Base-by-base conservation (phyloP, 2,329 filamentous ascomycete species). In the Bertia moriformis region DNA sequence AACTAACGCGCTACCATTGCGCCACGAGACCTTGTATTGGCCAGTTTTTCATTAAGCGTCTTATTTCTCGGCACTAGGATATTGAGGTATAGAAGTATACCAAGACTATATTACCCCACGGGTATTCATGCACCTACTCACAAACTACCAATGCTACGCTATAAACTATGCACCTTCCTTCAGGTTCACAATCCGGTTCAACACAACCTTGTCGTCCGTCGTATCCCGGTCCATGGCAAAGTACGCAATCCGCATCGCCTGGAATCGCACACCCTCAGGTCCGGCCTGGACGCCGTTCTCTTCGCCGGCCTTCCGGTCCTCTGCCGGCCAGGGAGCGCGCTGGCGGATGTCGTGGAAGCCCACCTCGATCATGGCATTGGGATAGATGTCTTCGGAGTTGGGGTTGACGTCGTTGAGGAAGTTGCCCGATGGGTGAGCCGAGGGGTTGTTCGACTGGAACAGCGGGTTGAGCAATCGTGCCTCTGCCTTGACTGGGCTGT, bases 151-250 rank as follows among this genome's bases (percentile, higher is more conserved):
- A n/a, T n/a, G n/a, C n/a, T n/a, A n/a, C n/a, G n/a, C n/a, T n/a
- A n/a, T n/a, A n/a, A n/a, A n/a, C n/a, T n/a, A n/a, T n/a, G n/a
- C n/a, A n/a, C n/a, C n/a, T n/a, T 81, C 76, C 56, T 78, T 78
- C 51, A 81, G 54, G 33, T 68, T 72, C 27, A 81, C 75, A 48
- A 82, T 80, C 41, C 75, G 65, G 53, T 81, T 81, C 39, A 81
- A 53, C 41, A 81, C 67, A 44, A 79, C 58, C 45, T 66, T 71
- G 4, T 70, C 71, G 7, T 55, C 58, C 5, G 57, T 61, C 4
- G 67, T 68, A 43, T 77, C 72, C 38, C 59, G 62, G 50, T 80
- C 75, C 42, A 77, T 62, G 54, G 44, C 65, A 50, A 78, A 78
- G 49, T 76, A 78, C 2, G 69, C 77, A 19, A 73, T 71, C n/a